phyloP scores from a whole-genome alignment of 495 filamentous ascomycete genomes.

The Xylaria intraflava region DNA sequence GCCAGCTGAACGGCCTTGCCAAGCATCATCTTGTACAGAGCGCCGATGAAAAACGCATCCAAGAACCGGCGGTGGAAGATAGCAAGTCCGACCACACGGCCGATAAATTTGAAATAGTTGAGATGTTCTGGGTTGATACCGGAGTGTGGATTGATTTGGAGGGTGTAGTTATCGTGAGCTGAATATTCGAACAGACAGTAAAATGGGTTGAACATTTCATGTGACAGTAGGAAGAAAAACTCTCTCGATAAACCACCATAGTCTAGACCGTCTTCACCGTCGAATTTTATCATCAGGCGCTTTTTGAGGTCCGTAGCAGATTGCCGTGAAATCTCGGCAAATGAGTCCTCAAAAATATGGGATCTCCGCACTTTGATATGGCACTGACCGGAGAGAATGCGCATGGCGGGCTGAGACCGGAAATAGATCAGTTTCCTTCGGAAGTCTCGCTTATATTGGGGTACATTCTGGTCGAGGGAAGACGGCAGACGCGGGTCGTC shows the following conservation, averaged over 20 bases:
- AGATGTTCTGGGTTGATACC: conserved; percentile 99
- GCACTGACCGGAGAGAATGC: conserved; percentile 92
- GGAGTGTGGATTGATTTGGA: conserved; percentile 99
- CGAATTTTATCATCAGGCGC: conserved; percentile 98
- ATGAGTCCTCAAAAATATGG: conserved; percentile 98
- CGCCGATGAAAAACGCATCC: conserved; percentile 98
- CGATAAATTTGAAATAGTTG: conserved; percentile 99
- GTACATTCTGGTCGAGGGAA: conserved; percentile 95
- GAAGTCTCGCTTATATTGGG: conserved; percentile 99
- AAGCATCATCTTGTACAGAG: conserved; percentile 99
- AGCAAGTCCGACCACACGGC: conserved; percentile 90
- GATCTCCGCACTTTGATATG: conserved; percentile 95
- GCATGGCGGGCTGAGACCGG: conserved; percentile 92
- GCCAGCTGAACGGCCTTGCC: conserved; percentile 83
- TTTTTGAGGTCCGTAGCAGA: conserved; percentile 97
- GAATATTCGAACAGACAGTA: conserved; percentile 99
- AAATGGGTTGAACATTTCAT: conserved; percentile 99
- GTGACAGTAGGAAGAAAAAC: conserved; percentile 99
- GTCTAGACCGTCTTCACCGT: conserved; percentile 95
- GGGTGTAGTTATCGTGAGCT: conserved; percentile 99
- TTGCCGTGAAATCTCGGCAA: conserved; percentile 95
- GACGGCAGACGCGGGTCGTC: conserved; percentile 94
- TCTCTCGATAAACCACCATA: conserved; percentile 98
- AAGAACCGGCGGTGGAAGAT: conserved; percentile 98
- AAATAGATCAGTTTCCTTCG: conserved; percentile 97